phyloP scores from a whole-genome alignment of 306 rosid species.

The Quercus wislizeni region DNA sequence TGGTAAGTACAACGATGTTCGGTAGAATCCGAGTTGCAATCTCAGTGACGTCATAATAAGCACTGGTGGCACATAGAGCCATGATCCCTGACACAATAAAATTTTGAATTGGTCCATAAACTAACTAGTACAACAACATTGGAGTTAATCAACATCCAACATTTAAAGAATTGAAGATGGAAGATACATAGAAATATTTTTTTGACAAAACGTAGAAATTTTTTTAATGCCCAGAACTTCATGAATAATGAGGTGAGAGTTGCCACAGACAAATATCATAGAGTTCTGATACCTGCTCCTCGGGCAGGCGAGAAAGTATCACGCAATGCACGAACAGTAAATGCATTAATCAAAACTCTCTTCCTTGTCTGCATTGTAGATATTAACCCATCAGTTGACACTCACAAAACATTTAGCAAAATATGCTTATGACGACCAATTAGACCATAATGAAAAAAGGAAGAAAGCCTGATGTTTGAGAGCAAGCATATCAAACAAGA shows the following conservation, averaged over 20 bases:
- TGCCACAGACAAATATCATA: not conserved
- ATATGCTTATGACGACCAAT: not conserved
- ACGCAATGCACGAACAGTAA: conserved; percentile 97
- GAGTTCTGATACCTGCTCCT: conserved; percentile 79
- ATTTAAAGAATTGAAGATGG: conserved; percentile 8
- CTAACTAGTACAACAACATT: conserved; percentile 4
- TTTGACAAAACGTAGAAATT: too few species aligned
- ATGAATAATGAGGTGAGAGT: conserved; percentile 2
- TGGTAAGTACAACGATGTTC: conserved; percentile 79
- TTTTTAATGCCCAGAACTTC: not conserved
- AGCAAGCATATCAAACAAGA: conserved; percentile 5
- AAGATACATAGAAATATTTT: not conserved
- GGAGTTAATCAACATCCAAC: conserved; percentile 7
- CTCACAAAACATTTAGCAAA: not conserved
- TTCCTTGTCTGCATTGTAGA: conserved; percentile 81
- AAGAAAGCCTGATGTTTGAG: conserved; percentile 18
- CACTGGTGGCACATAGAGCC: conserved; percentile 97
- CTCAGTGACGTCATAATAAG: conserved; percentile 87
- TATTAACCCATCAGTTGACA: conserved; percentile 27
- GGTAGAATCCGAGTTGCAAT: conserved; percentile 97
- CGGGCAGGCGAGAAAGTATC: conserved; percentile 97
- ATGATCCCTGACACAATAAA: conserved; percentile 70
- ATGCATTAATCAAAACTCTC: conserved; percentile 96
- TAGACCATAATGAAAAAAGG: conserved; percentile 19
- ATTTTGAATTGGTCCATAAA: conserved; percentile 1